These are phyloP conservation scores for Stellera chamaejasme DNA, from an alignment of 345 rosid species.

Conservation along the genomic window DNA sequence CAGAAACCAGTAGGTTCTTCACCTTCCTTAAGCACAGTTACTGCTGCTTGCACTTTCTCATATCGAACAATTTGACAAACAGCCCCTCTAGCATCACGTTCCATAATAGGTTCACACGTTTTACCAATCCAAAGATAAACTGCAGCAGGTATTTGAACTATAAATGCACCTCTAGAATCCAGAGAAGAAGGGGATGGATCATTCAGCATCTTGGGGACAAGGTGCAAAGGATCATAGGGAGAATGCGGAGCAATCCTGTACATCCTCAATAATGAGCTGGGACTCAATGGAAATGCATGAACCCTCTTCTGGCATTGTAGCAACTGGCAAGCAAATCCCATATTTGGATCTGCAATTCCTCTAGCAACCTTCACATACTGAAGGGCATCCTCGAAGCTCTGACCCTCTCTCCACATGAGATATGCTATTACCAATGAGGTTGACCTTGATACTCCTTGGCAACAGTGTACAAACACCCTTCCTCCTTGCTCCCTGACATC, in stretches of 20 bases:
- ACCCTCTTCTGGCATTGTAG: conserved; percentile 97
- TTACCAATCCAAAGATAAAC: conserved; percentile 93
- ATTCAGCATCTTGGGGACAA: conserved; percentile 88
- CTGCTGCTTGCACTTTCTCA: conserved; percentile 77
- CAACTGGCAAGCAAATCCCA: conserved; percentile 99
- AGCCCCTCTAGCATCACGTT: conserved; percentile 93
- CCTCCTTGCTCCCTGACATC: conserved; percentile 92
- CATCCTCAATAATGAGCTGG: conserved; percentile 89
- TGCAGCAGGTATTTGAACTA: conserved; percentile 77
- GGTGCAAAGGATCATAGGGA: conserved; percentile 96
- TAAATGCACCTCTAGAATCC: conserved; percentile 98
- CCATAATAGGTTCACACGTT: conserved; percentile 78
- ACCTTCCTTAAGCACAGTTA: conserved; percentile 69
- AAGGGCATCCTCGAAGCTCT: conserved; percentile 97
- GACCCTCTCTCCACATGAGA: conserved; percentile 99
- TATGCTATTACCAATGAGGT: conserved; percentile 97
- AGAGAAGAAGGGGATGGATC: conserved; percentile 73
- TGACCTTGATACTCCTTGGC: conserved; percentile 97
- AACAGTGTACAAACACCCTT: conserved; percentile 94
- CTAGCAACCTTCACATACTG: conserved; percentile 94
- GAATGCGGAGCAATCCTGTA: conserved; percentile 94
- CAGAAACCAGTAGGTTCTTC: conserved; percentile 82
- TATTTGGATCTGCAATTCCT: conserved; percentile 97
- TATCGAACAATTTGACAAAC: conserved; percentile 92
- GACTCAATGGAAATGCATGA: conserved; percentile 95